phyloP scores from a whole-genome alignment of 192 early-diverging fungal genomes.

The Coemansia sp. region DNA sequence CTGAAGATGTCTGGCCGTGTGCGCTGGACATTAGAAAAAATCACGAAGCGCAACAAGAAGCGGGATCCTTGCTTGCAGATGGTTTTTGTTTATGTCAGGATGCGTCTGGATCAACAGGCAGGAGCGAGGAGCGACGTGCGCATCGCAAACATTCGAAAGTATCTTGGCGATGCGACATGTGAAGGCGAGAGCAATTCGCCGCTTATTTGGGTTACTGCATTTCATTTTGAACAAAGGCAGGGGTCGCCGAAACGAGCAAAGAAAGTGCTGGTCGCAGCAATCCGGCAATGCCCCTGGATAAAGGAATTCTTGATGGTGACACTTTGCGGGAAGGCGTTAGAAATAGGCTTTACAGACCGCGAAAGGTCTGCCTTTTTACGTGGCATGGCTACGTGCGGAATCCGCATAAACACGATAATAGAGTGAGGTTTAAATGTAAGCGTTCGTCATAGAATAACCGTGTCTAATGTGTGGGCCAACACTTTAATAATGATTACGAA shows the following conservation, averaged over 20 bases:
- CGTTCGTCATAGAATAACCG: no score
- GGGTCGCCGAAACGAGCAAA: constrained; percentile 3
- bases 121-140: background rate
- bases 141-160: background rate
- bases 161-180: constrained; percentile 15
- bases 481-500: no score
- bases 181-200: constrained; percentile 13
- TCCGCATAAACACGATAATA: constrained; percentile 13
- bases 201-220: constrained; percentile 12
- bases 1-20: constrained; percentile 9
- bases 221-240: constrained; percentile 13
- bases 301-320: constrained; percentile 36
- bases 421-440: no score
- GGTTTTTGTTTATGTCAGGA: background rate
- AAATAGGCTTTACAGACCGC: background rate
- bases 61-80: background rate
- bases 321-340: constrained; percentile 9
- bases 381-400: constrained; percentile 24
- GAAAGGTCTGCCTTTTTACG: constrained; percentile 20
- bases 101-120: background rate
- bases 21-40: background rate
- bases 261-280: constrained; percentile 11
- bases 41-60: background rate
- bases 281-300: constrained; percentile 31
- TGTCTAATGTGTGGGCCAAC: no score